Evolutionary conservation across 1,139 yeast species (phyloP).

Genomic region (Suhomyces bribrorum): DNA sequence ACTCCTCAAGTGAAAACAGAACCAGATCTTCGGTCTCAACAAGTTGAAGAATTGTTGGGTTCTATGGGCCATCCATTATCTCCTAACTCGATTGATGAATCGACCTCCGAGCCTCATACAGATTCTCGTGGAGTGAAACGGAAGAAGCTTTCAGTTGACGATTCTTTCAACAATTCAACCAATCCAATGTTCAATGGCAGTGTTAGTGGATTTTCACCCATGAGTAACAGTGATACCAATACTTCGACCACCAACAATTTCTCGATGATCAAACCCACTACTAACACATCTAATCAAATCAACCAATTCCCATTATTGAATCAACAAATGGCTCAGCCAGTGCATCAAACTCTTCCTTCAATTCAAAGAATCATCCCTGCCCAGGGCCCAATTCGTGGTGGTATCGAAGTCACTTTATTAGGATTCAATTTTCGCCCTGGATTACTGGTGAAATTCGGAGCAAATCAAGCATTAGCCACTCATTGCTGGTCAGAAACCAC

Average conservation of each 20-base stretch:
- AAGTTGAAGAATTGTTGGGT: slow-evolving; percentile 8
- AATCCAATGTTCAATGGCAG: slow-evolving; percentile 51
- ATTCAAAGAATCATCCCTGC: slow-evolving; percentile 90
- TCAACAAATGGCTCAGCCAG: slow-evolving; percentile 12
- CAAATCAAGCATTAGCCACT: slow-evolving; percentile 78
- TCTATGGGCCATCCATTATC: slow-evolving; percentile 44
- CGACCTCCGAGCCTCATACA: slow-evolving; percentile 59
- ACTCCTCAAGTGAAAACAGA: slow-evolving; percentile 2
- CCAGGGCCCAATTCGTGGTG: slow-evolving; percentile 94
- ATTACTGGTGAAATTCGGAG: slow-evolving; percentile 81
- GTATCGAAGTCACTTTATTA: slow-evolving; percentile 86
- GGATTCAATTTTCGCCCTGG: slow-evolving; percentile 88
- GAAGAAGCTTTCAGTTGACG: slow-evolving; percentile 48
- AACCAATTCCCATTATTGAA: slow-evolving; percentile 16
- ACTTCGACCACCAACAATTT: slow-evolving; percentile 32
- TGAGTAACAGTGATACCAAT: slow-evolving; percentile 49
- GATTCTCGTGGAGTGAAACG: slow-evolving; percentile 46
- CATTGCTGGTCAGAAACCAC: slow-evolving; percentile 97
- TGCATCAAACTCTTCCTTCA: slow-evolving; percentile 42
- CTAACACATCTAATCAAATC: slow-evolving; percentile 1
- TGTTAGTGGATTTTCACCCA: slow-evolving; percentile 43
- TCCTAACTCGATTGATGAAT: slow-evolving; percentile 67
- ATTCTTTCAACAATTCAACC: slow-evolving; percentile 37
- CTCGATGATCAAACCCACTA: slow-evolving; percentile 11
- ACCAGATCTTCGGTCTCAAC: slow-evolving; percentile 4